These are phyloP conservation scores for Pochonia chlamydosporia DNA, from an alignment of 2,329 filamentous ascomycete species.

Conservation along the genomic window DNA sequence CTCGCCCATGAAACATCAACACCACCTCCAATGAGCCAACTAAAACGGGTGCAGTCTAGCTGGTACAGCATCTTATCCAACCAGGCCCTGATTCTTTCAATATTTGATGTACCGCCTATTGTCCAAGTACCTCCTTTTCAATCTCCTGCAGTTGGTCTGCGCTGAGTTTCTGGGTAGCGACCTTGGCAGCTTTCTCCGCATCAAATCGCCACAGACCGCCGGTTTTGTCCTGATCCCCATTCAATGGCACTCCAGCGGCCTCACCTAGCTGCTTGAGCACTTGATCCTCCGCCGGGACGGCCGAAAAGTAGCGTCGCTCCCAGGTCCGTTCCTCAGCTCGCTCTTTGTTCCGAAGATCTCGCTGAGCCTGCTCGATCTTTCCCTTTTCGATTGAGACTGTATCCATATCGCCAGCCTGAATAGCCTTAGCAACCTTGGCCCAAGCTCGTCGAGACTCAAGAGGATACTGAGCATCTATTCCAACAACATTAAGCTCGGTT, in stretches of 20 bases:
- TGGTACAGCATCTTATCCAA: background rate
- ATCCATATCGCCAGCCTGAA: slow-evolving; percentile 80
- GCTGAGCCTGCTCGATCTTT: slow-evolving; percentile 85
- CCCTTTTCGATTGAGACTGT: slow-evolving; percentile 71
- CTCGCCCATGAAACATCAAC: too few relatives aligned
- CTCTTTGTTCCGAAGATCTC: slow-evolving; percentile 66
- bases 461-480: slow-evolving; percentile 74
- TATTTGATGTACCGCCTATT: slow-evolving; percentile 18
- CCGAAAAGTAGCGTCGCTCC: slow-evolving; percentile 78
- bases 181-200: slow-evolving; percentile 36
- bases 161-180: slow-evolving; percentile 29
- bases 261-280: slow-evolving; percentile 40
- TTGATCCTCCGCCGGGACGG: slow-evolving; percentile 37
- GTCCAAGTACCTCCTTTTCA: slow-evolving; percentile 38
- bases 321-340: slow-evolving; percentile 69
- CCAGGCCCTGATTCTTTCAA: too few relatives aligned
- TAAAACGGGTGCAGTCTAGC: too few relatives aligned
- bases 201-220: slow-evolving; percentile 57
- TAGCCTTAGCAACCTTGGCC: slow-evolving; percentile 76
- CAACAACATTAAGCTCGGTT: slow-evolving; percentile 64
- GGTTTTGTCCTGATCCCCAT: slow-evolving; percentile 55
- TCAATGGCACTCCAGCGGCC: slow-evolving; percentile 38
- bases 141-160: slow-evolving; percentile 35
- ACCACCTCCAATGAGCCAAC: too few relatives aligned
- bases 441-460: slow-evolving; percentile 86